These are phyloP conservation scores for Hypholoma sublateritium DNA, from an alignment of 768 basidiomycete species.

Conservation along the genomic window DNA sequence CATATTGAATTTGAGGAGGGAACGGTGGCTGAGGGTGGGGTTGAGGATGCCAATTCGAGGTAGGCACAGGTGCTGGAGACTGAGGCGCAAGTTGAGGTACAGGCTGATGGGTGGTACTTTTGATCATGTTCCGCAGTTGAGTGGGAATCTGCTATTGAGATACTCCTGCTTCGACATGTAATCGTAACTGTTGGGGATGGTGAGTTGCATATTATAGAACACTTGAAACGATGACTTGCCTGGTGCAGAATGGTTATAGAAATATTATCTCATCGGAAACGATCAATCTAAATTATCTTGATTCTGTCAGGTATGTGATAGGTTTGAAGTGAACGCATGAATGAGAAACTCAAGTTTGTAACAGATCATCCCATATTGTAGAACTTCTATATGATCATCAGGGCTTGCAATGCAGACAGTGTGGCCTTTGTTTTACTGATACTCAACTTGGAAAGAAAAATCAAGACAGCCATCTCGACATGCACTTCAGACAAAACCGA, in stretches of 20 bases:
- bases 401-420: slow-evolving; percentile 88
- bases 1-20: slow-evolving; percentile 17
- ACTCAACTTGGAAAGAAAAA: slow-evolving; percentile 67
- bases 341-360: background rate
- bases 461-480: slow-evolving; percentile 89
- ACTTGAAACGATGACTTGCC: too few species aligned
- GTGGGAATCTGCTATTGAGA: slow-evolving; percentile 75
- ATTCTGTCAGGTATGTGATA: slow-evolving; percentile 63
- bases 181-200: slow-evolving; percentile 69
- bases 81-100: slow-evolving; percentile 22
- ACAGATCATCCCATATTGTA: slow-evolving; percentile 45
- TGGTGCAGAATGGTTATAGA: too few species aligned
- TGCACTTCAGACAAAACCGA: slow-evolving; percentile 94
- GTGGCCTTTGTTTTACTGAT: slow-evolving; percentile 84
- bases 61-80: slow-evolving; percentile 8
- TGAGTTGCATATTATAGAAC: too few species aligned
- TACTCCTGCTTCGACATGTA: slow-evolving; percentile 75
- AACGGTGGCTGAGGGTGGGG: too few species aligned
- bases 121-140: slow-evolving; percentile 65
- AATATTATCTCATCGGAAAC: slow-evolving; percentile 58
- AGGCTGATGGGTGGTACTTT: slow-evolving; percentile 39
- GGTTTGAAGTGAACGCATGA: background rate
- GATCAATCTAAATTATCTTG: slow-evolving; percentile 64
- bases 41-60: slow-evolving; percentile 15
- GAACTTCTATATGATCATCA: slow-evolving; percentile 75